Evolutionary conservation across 1,284 basidiomycete species (phyloP), one percentile per base, ranked within the genome.

Genomic region (Pulveroboletus sp.): DNA sequence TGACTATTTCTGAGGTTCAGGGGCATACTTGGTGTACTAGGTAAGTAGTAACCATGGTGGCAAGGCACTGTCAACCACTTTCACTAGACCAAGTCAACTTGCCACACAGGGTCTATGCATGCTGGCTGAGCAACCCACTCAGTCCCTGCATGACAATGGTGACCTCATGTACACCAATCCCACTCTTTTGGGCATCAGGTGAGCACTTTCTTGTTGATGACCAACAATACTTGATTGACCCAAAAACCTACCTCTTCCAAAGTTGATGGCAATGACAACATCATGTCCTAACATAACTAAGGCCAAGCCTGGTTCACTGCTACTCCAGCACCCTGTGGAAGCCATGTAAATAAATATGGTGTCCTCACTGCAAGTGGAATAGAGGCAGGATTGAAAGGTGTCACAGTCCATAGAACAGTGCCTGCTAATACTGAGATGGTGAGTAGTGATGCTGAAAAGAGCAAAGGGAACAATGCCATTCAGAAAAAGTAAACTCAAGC

Each of bases 1-100:
- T 92, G 69, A 89, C 83, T 1, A 79, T 98, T 26, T 65, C 76
- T 2, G 85, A 92, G 39, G 81, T 93, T 17, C 79, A 80, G 56
- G 65, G 74, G 7, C 91, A 96, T 70, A 83, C 85, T 0, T 98
- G 95, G 95, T 86, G 84, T 64, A 80, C 78, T 60, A 82, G 84
- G 90, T 87, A 70, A 54, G 76, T 65, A 26, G 17, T 19, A 17
- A 21, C 15, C n/a, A 24, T 42, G 26, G 7, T 24, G 15, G 15
- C 5, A 33, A 26, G n/a, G 6, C 24, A 19, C 12, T 1, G 15
- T 48, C 24, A 44, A 35, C 58, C 33, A 55, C 21, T 11, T 41
- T 37, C n/a, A 39, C 37, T 55, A 91, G 89, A 54, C 83, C 82
- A 19, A 91, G 87, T 66, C 89, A 92, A 65, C 75, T 94, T 3